A percentile compares a stretch with the other conserved stretches of the same genome.
These are phyloP conservation scores for Acarospora socialis DNA, from an alignment of 2,329 filamentous ascomycete genomes.

Conservation along the genomic window DNA sequence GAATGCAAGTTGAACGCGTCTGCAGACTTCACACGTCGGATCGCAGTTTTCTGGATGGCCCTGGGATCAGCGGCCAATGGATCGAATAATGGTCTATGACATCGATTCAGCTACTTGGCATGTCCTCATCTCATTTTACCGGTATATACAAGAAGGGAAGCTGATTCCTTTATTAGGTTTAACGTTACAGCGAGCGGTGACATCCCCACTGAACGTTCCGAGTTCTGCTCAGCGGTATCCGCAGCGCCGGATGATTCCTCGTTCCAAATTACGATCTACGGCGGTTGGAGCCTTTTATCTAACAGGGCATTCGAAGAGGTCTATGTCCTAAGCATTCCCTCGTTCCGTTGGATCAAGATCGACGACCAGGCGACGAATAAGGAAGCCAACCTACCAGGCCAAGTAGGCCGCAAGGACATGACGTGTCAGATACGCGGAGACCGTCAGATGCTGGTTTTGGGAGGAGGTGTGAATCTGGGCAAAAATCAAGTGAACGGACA, in stretches of 20 bases:
- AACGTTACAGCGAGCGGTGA: slow-evolving; percentile 6
- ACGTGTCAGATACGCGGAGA: slow-evolving; percentile 1
- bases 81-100: slow-evolving; percentile 1
- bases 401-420: background rate
- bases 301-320: slow-evolving; percentile 2
- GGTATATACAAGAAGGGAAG: too few relatives aligned
- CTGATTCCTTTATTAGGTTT: too few relatives aligned
- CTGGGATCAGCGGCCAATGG: slow-evolving; percentile 1
- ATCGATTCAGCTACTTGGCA: background rate
- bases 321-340: slow-evolving; percentile 7
- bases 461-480: background rate
- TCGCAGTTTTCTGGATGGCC: too few relatives aligned
- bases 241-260: slow-evolving; percentile 7
- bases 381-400: background rate
- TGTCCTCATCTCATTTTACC: too few relatives aligned
- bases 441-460: slow-evolving; percentile 6
- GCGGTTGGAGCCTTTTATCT: slow-evolving; percentile 1
- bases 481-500: too few relatives aligned
- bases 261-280: slow-evolving; percentile 8
- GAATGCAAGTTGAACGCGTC: too few relatives aligned
- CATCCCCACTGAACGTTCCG: slow-evolving; percentile 1
- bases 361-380: background rate
- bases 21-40: too few relatives aligned
- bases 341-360: slow-evolving; percentile 7
- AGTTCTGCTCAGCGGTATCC: slow-evolving; percentile 4